A percentile compares a stretch with the other conserved stretches of the same genome.
Conservation (phyloP, 495 filamentous ascomycete species). For the Ramalina peruviana region DNA sequence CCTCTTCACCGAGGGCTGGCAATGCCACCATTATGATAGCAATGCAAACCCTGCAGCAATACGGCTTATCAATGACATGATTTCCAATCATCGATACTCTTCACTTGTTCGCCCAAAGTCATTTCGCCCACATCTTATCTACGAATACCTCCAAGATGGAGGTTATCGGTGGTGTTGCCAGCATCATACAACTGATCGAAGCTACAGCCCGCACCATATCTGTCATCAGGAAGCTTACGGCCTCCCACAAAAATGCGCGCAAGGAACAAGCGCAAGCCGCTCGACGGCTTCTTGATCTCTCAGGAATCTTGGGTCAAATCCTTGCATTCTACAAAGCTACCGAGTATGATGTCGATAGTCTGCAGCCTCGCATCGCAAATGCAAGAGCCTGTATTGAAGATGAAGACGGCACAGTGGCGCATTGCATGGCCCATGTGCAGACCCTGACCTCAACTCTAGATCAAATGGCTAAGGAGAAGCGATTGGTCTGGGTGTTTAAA, state of each 20-base stretch:
- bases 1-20: no score
- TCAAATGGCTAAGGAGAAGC: neutral
- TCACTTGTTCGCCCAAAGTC: no score
- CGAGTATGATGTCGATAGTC: neutral
- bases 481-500: neutral
- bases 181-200: neutral
- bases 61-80: no score
- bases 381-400: neutral
- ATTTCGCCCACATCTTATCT: no score
- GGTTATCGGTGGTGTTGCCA: neutral
- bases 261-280: neutral
- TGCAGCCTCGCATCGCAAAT: neutral
- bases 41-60: no score
- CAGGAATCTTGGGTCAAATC: neutral
- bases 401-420: neutral
- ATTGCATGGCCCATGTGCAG: neutral
- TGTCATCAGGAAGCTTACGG: neutral
- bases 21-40: no score
- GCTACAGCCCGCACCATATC: neutral
- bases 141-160: neutral
- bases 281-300: neutral
- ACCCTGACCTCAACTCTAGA: neutral
- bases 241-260: neutral
- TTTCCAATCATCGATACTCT: no score
- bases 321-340: neutral